Evolutionary conservation across 1,284 basidiomycete genomes (phyloP), one percentile per base, ranked within the genome.

Genomic region (Apiotrichum brassicae): DNA sequence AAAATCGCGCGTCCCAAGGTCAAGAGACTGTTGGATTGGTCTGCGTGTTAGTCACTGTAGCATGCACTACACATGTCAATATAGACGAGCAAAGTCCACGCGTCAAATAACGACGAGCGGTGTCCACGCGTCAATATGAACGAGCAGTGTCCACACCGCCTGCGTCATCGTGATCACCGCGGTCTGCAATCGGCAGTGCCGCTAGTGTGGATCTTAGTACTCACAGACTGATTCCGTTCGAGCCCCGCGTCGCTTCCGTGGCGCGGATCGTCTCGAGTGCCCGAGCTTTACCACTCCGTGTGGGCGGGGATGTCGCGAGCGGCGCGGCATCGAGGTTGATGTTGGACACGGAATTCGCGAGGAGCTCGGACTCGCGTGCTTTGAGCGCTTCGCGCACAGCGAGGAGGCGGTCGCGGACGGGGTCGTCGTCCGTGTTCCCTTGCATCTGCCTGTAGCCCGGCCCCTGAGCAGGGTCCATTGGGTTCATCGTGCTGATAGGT

Each of bases 301-400:
- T 51, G 7, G 46, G 39, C 23, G 49, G 49, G 3, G 38, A 28
- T 5, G 37, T 33, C 8, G 53, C 45, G 14, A 54, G 18, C 0
- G 19, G 28, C 25, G 22, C 26, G 1, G 28, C 28, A 3, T 44
- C 34, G 18, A 55, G 46, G 24, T 30, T 43, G 42, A 55, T 41
- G n/a, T 36, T 32, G 9, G 44, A 40, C 20, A 56, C 32, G 18
- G 48, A 24, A n/a, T 48, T 48, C 30, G 59, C 46, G 43, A 71
- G 38, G 24, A 71, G 51, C 50, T 71, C 67, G 40, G 57, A 51
- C 49, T 71, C 64, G 35, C 69, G 47, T 5, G 59, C 63, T 16
- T 60, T 49, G 18, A 70, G 50, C 20, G 56, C 49, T 40, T 62
- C 53, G 11, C 69, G 49, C 5, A 60, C 62, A 4, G 42, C 39